Evolutionary conservation across 192 early-diverging fungal genomes (phyloP).

Genomic region (Gryganskiella cystojenkinii): DNA sequence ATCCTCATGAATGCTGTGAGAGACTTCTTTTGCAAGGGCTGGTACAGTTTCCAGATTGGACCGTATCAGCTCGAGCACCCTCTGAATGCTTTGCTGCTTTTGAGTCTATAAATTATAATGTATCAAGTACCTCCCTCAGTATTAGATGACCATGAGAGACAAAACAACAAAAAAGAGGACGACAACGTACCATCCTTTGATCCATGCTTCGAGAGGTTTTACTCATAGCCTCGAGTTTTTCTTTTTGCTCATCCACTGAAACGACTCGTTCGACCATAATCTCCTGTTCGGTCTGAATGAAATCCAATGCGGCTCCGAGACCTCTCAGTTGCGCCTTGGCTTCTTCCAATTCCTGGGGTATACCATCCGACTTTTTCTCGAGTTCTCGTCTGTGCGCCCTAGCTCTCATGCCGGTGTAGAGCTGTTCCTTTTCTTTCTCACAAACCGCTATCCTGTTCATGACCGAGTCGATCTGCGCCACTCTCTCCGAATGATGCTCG

Average conservation of each 20-base stretch:
- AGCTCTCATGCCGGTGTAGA: constrained; percentile 23
- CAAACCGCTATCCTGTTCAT: constrained; percentile 15
- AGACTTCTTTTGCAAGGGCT: no score
- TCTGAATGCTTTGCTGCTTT: not conserved
- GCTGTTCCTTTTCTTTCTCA: constrained; percentile 21
- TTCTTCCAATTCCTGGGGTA: constrained; percentile 37
- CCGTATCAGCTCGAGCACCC: not conserved
- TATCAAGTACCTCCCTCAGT: not conserved
- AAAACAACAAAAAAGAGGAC: not conserved
- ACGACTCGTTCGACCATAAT: constrained; percentile 39
- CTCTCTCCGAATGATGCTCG: constrained; percentile 30
- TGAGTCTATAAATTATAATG: not conserved
- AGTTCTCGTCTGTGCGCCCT: constrained; percentile 19
- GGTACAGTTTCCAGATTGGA: not conserved
- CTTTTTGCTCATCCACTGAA: constrained; percentile 12
- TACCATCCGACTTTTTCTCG: constrained; percentile 6
- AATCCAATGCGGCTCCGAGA: constrained; percentile 23
- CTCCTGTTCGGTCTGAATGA: constrained; percentile 45
- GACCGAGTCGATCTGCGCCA: constrained; percentile 20
- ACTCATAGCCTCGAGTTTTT: constrained; percentile 16
- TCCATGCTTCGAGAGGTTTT: constrained; percentile 17
- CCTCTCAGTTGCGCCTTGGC: constrained; percentile 28
- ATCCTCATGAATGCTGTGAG: no score
- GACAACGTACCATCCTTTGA: constrained; percentile 25
- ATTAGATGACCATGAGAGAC: not conserved